These are phyloP conservation scores for Aureobasidium lini DNA, from an alignment of 2,329 filamentous ascomycete species.

Conservation along the genomic window DNA sequence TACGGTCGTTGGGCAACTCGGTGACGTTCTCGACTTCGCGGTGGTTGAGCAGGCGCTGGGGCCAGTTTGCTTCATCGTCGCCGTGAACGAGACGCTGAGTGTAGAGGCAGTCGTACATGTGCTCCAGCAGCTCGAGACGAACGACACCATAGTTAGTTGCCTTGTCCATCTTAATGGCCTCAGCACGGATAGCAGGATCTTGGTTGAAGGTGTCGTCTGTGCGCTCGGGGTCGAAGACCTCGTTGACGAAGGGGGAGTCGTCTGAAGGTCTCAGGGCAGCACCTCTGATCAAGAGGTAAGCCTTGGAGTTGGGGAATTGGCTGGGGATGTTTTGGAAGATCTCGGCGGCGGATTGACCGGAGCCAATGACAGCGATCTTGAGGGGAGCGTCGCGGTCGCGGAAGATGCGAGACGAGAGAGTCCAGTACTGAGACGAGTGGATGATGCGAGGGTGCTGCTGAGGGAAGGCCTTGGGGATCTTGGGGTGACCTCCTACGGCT, in stretches of 20 bases:
- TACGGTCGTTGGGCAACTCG: slow-evolving; percentile 38
- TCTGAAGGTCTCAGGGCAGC: slow-evolving; percentile 84
- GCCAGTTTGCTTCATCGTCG: slow-evolving; percentile 65
- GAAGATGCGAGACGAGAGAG: slow-evolving; percentile 54
- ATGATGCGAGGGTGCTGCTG: slow-evolving; percentile 65
- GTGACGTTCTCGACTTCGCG: slow-evolving; percentile 59
- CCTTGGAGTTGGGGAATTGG: slow-evolving; percentile 73
- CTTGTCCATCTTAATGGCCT: slow-evolving; percentile 60
- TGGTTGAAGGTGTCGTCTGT: slow-evolving; percentile 70
- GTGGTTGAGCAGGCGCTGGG: slow-evolving; percentile 68
- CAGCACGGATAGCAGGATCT: slow-evolving; percentile 53
- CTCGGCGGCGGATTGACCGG: slow-evolving; percentile 88
- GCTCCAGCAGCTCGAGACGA: slow-evolving; percentile 79
- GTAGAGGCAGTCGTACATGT: slow-evolving; percentile 82
- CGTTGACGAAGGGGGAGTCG: slow-evolving; percentile 95
- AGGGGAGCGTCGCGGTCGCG: slow-evolving; percentile 50
- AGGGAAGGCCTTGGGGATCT: slow-evolving; percentile 63
- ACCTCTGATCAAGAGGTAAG: slow-evolving; percentile 71
- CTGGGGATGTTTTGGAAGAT: slow-evolving; percentile 85
- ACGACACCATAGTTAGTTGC: slow-evolving; percentile 95
- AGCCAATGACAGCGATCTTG: slow-evolving; percentile 77
- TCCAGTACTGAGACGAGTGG: slow-evolving; percentile 82
- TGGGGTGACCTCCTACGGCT: slow-evolving; percentile 60
- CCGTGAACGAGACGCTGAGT: slow-evolving; percentile 67
- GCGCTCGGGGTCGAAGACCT: slow-evolving; percentile 86